Base-by-base conservation (phyloP, 2,329 filamentous ascomycete genomes). In the Bipolaris victoriae region DNA sequence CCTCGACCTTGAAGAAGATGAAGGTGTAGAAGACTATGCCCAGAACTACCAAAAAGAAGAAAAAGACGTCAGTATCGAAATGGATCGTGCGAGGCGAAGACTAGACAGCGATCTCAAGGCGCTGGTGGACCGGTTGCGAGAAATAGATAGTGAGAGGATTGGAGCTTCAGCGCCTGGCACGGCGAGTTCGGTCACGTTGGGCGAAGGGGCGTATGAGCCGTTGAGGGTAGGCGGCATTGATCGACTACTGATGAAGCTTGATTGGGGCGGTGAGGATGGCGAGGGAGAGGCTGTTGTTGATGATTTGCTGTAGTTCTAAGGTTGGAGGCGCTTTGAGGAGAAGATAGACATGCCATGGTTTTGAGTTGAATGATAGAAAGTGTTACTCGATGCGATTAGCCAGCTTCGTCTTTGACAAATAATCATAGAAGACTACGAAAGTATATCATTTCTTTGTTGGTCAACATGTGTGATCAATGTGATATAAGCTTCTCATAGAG, bases 181-280 rank as follows among this genome's bases (percentile, higher is more conserved):
- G 5, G 52, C 36, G 10, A 62, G 51, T 43, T 46, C 54, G 36
- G 52, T 48, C 43, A 40, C 62, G 33, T 44, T 65, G 51, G 66
- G 68, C 11, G 81, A 83, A 31, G 79, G 80, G 37, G 82, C 79
- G 0, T 97, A 91, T 73, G 82, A 88, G 29, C 89, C 91, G 1
- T 83, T 86, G 60, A 87, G 89, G 58, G 85, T 91, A 3, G 91
- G 91, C 0, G 90, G 92, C 1, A 86, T 97, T 44, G 92, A 97
- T 78, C 83, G 90, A 57, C 77, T 97, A 71, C 76, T 97, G 72
- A 96, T 97, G 91, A 97, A 97, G 80, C 79, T 97, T 67, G 92
- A 97, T 64, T 86, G 84, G 74, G 76, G 76, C n/a, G 70, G 57
- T 9, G 67, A 63, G 13, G 72, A 72, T 4, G 71, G 74, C 11